A percentile compares a stretch with the other conserved stretches of the same genome.
Evolutionary conservation across 2,329 filamentous ascomycete genomes (phyloP).

Genomic region (Pseudocercospora eumusae): DNA sequence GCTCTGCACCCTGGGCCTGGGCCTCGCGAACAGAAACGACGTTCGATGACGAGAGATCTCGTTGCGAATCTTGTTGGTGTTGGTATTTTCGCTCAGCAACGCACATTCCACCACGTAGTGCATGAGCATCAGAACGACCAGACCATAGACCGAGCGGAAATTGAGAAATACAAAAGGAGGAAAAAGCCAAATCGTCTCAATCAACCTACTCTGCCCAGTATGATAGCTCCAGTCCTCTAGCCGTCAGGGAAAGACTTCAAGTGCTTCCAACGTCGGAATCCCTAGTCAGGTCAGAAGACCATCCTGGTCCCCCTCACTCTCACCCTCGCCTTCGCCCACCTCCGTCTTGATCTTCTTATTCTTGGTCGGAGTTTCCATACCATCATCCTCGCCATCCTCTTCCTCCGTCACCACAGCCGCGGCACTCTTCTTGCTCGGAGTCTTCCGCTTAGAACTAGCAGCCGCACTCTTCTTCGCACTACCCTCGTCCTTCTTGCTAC

Average conservation of each 20-base stretch:
- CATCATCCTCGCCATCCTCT: slow-evolving; percentile 5
- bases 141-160: no score
- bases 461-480: not conserved
- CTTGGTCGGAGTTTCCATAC: not conserved
- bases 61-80: not conserved
- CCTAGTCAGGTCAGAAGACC: not conserved
- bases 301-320: not conserved
- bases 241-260: no score
- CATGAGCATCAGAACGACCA: not conserved
- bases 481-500: slow-evolving; percentile 22
- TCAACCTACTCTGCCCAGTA: not conserved
- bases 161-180: no score
- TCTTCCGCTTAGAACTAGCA: slow-evolving; percentile 14
- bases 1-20: not conserved
- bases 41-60: no score
- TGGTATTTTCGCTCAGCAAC: not conserved
- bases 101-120: not conserved
- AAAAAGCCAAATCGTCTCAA: not conserved
- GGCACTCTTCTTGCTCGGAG: slow-evolving; percentile 12
- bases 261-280: not conserved
- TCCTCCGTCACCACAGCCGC: slow-evolving; percentile 10
- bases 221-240: not conserved
- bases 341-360: no score
- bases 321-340: no score
- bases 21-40: no score